These are phyloP conservation scores for Rhynchosporium graminicola DNA, from an alignment of 2,329 filamentous ascomycete species.

Conservation along the genomic window DNA sequence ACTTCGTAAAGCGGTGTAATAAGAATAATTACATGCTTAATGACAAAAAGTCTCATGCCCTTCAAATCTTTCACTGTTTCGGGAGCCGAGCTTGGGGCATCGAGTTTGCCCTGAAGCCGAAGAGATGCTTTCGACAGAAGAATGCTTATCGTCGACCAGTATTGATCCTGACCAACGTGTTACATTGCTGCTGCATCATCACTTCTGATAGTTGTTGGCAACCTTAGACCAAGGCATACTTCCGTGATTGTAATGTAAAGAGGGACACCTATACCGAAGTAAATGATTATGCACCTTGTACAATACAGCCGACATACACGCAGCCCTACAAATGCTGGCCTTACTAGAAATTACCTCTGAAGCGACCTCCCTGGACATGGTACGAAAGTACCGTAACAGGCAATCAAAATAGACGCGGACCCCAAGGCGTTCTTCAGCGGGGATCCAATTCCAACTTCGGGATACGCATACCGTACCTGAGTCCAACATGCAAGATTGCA, in stretches of 20 bases:
- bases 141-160: no score
- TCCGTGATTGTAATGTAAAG: background rate
- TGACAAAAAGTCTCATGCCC: no score
- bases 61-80: no score
- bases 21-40: no score
- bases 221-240: conserved; percentile 4
- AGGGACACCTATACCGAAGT: background rate
- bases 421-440: background rate
- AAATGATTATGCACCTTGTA: background rate
- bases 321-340: background rate
- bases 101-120: no score
- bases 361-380: background rate
- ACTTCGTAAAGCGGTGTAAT: no score
- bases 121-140: no score
- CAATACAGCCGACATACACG: background rate
- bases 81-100: no score
- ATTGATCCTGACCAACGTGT: background rate
- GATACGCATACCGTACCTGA: background rate
- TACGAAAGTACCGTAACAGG: background rate
- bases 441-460: background rate
- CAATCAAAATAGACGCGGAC: background rate
- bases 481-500: background rate
- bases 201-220: background rate
- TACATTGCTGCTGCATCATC: background rate
- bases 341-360: conserved; percentile 3